These are phyloP conservation scores for Conticribra weissflogii DNA, from an alignment of 108 stramenopile genomes.

Conservation along the genomic window DNA sequence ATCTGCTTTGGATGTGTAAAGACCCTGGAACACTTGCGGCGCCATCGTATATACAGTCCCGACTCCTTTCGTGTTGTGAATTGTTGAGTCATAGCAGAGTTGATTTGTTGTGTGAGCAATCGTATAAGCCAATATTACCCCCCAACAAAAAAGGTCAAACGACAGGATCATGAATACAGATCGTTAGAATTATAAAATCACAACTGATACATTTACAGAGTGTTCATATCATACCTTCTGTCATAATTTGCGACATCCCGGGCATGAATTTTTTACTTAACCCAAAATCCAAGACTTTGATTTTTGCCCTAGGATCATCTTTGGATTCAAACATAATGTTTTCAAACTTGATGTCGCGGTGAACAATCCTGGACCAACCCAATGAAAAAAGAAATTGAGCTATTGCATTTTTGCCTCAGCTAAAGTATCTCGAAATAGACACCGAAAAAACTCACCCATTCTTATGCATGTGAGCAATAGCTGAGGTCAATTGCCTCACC, in stretches of 20 bases:
- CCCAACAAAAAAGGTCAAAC: too few relatives aligned
- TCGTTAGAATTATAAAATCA: too few relatives aligned
- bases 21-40: conserved; percentile 77
- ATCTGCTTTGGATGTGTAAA: conserved; percentile 70
- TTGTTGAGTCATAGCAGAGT: too few relatives aligned
- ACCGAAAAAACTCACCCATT: too few relatives aligned
- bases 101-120: too few relatives aligned
- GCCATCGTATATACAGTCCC: conserved; percentile 87
- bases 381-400: too few relatives aligned
- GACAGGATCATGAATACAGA: too few relatives aligned
- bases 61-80: conserved; percentile 53
- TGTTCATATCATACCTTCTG: conserved; percentile 32
- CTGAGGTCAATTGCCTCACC: conserved; percentile 65
- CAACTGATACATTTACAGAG: too few relatives aligned
- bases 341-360: conserved; percentile 89
- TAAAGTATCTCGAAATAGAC: too few relatives aligned
- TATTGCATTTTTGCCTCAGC: too few relatives aligned
- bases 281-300: conserved; percentile 96
- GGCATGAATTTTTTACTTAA: conserved; percentile 70
- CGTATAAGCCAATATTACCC: too few relatives aligned
- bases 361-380: too few relatives aligned
- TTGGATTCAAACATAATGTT: conserved; percentile 86
- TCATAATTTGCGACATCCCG: conserved; percentile 39
- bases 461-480: conserved; percentile 80
- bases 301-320: conserved; percentile 39